Evolutionary conservation across 805 yeast genomes (phyloP).

Genomic region (Myxozyma udenii): DNA sequence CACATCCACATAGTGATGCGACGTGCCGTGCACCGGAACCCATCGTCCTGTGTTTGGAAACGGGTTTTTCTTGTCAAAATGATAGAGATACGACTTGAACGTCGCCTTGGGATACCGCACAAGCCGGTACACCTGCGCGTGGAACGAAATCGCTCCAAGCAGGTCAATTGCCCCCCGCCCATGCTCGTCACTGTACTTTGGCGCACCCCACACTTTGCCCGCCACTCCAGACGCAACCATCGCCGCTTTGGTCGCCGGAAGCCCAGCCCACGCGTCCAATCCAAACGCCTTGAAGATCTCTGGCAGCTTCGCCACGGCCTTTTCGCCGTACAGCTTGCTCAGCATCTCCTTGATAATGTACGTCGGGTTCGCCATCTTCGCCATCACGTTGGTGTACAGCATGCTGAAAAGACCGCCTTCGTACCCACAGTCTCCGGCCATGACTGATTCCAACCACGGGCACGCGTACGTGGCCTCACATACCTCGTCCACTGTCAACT

Average conservation of each 20-base stretch:
- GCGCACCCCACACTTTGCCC: too few species aligned
- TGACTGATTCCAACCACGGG: conserved; percentile 14
- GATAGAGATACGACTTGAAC: conserved; percentile 11
- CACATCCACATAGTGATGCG: conserved; percentile 22
- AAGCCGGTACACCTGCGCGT: conserved; percentile 12
- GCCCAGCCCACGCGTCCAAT: conserved; percentile 4
- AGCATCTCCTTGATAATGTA: conserved; percentile 2
- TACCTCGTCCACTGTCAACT: conserved; percentile 5
- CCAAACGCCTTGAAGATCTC: conserved; percentile 4
- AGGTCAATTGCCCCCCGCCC: conserved; percentile 4
- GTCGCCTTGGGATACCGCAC: conserved; percentile 12
- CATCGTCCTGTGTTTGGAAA: too few species aligned
- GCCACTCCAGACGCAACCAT: too few species aligned
- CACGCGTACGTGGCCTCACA: conserved; percentile 10
- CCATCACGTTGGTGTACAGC: conserved; percentile 5
- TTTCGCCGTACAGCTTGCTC: conserved; percentile 5
- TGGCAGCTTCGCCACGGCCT: conserved; percentile 1
- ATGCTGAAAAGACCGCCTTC: conserved; percentile 11
- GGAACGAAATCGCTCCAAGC: conserved; percentile 18
- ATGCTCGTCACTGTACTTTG: too few species aligned
- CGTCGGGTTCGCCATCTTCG: conserved; percentile 9
- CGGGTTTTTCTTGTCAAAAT: conserved; percentile 22
- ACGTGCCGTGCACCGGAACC: conserved; percentile 1
- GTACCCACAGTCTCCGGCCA: conserved; percentile 18
- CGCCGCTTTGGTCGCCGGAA: conserved; percentile 12